Conservation (phyloP, 192 early-diverging fungal genomes). For the Entomortierella chlamydospora region DNA sequence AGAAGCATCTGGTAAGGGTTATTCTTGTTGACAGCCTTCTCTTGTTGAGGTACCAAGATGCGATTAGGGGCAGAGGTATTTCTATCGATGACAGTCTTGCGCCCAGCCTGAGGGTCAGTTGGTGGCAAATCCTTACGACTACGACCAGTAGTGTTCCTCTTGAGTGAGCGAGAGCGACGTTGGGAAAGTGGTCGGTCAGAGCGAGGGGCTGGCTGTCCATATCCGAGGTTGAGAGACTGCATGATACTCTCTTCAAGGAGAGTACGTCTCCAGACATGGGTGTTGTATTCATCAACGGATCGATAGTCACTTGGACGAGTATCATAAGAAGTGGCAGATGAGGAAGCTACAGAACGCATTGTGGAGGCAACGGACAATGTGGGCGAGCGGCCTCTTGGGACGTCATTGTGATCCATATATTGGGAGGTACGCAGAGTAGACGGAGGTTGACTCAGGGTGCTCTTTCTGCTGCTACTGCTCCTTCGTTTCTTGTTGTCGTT, state of each 20-base stretch:
- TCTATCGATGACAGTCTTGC: conserved; percentile 9
- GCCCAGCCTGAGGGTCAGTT: not conserved
- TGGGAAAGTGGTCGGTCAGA: not conserved
- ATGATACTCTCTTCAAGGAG: conserved; percentile 52
- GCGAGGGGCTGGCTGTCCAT: conserved; percentile 11
- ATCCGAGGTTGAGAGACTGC: conserved; percentile 45
- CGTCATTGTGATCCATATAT: not conserved
- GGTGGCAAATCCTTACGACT: conserved; percentile 11
- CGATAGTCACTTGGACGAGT: conserved; percentile 22
- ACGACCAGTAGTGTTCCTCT: conserved; percentile 6
- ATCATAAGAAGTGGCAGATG: conserved; percentile 14
- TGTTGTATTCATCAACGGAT: conserved; percentile 14
- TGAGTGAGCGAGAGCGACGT: conserved; percentile 25
- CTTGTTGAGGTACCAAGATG: not conserved
- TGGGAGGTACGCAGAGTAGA: not conserved
- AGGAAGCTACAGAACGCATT: conserved; percentile 1
- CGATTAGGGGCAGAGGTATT: not conserved
- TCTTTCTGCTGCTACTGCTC: conserved; percentile 12
- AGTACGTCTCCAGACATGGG: conserved; percentile 46
- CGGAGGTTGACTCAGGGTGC: not conserved
- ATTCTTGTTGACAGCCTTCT: conserved; percentile 28
- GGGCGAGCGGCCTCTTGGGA: conserved; percentile 24
- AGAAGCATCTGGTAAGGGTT: conserved; percentile 39
- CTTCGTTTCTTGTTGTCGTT: conserved; percentile 19
- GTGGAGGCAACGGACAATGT: conserved; percentile 8